Percentiles rank a stretch among this genome's conserved stretches.
These are phyloP conservation scores for Agastache rugosa DNA, from an alignment of 257 asterid species.

Conservation along the genomic window DNA sequence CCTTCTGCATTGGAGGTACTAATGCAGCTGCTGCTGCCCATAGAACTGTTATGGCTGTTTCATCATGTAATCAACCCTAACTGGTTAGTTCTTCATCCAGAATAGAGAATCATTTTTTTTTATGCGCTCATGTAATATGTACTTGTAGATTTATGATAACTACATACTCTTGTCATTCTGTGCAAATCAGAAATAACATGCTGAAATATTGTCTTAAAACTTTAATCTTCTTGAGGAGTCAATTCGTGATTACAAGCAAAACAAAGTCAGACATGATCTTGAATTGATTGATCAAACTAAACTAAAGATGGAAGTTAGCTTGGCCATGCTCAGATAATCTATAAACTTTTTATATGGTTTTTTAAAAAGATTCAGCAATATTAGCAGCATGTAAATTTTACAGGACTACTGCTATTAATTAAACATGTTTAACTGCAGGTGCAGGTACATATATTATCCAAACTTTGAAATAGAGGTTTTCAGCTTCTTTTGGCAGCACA, in stretches of 20 bases:
- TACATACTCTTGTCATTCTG: not conserved
- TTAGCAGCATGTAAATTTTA: not conserved
- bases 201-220: not conserved
- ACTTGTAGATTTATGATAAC: not conserved
- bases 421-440: too few species aligned
- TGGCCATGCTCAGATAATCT: not conserved
- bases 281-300: not conserved
- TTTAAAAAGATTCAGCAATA: too few species aligned
- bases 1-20: conserved; percentile 97
- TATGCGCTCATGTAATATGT: not conserved
- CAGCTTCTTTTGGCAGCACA: not conserved
- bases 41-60: conserved; percentile 76
- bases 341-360: too few species aligned
- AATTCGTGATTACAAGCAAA: not conserved
- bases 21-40: conserved; percentile 98
- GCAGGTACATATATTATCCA: too few species aligned
- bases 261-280: not conserved
- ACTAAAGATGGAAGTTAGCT: not conserved
- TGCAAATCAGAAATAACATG: not conserved
- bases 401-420: too few species aligned
- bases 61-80: not conserved
- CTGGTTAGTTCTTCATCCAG: conserved; percentile 28
- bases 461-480: not conserved
- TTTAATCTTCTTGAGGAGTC: too few species aligned
- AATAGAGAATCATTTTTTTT: not conserved